A percentile compares a stretch with the other conserved stretches of the same genome.
These are phyloP conservation scores for Mycena leptocephala DNA, from an alignment of 768 basidiomycete species.

Conservation along the genomic window DNA sequence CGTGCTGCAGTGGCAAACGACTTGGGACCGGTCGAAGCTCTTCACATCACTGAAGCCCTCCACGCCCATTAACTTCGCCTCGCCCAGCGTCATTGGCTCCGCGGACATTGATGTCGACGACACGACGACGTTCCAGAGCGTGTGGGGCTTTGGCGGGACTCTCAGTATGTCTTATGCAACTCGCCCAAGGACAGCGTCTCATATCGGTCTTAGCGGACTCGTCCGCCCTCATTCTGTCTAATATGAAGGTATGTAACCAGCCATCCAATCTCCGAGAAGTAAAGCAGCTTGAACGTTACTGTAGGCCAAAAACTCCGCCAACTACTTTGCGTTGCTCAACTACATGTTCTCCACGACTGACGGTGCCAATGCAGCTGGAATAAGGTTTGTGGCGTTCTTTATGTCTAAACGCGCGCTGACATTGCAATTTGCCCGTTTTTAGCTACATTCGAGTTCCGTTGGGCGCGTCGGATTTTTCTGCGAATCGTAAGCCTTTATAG, in stretches of 20 bases:
- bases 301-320: conserved; percentile 66
- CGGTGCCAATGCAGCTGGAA: conserved; percentile 73
- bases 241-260: conserved; percentile 75
- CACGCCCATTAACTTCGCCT: conserved; percentile 70
- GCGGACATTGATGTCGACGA: conserved; percentile 80
- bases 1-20: conserved; percentile 71
- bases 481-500: conserved; percentile 56
- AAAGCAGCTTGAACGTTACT: no score
- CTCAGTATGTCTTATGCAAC: conserved; percentile 63
- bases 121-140: conserved; percentile 68
- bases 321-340: conserved; percentile 73
- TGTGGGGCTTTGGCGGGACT: conserved; percentile 78
- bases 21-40: conserved; percentile 66
- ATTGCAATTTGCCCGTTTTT: not conserved
- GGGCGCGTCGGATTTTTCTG: conserved; percentile 84
- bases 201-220: conserved; percentile 72
- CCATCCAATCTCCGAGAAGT: not conserved
- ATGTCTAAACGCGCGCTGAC: not conserved
- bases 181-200: not conserved
- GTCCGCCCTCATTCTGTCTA: conserved; percentile 72
- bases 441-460: conserved; percentile 68
- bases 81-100: conserved; percentile 70
- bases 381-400: conserved; percentile 65
- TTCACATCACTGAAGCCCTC: conserved; percentile 65
- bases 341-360: conserved; percentile 77